These are phyloP conservation scores for Gastrolobium bilobum DNA, from an alignment of 306 rosid genomes.

Conservation along the genomic window DNA sequence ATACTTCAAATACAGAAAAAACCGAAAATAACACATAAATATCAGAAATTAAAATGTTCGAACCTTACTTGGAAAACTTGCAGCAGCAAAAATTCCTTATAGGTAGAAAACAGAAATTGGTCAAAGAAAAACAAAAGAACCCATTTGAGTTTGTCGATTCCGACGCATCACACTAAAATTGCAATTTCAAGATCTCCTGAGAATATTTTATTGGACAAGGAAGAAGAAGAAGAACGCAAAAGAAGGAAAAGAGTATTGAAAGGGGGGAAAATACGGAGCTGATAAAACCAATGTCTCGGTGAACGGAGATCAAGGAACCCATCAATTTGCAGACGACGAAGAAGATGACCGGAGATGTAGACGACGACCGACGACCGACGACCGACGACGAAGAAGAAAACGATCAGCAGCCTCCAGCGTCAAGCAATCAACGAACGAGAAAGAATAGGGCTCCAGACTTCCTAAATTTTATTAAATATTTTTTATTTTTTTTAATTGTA, in stretches of 20 bases:
- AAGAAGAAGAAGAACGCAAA: background rate
- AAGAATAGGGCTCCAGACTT: no score
- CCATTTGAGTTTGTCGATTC: slow-evolving; percentile 45
- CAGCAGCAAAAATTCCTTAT: slow-evolving; percentile 48
- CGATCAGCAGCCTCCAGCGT: no score
- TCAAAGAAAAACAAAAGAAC: slow-evolving; percentile 37
- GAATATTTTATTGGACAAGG: slow-evolving; percentile 14
- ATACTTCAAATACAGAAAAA: slow-evolving; percentile 46
- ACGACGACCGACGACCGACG: no score
- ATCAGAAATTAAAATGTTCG: slow-evolving; percentile 50
- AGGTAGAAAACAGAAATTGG: slow-evolving; percentile 48
- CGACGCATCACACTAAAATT: slow-evolving; percentile 34
- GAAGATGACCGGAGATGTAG: no score
- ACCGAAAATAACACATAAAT: slow-evolving; percentile 35
- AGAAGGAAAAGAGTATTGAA: background rate
- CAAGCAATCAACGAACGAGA: no score
- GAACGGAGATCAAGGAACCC: slow-evolving; percentile 44
- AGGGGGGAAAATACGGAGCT: background rate
- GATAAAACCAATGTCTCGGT: slow-evolving; percentile 53
- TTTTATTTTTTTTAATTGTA: no score
- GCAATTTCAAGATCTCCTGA: slow-evolving; percentile 40
- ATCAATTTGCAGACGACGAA: no score
- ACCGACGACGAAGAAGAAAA: no score
- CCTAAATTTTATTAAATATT: no score
- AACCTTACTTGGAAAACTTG: slow-evolving; percentile 52